phyloP scores from a whole-genome alignment of 208 protist genomes.

The Acanthamoeba lenticulata region DNA sequence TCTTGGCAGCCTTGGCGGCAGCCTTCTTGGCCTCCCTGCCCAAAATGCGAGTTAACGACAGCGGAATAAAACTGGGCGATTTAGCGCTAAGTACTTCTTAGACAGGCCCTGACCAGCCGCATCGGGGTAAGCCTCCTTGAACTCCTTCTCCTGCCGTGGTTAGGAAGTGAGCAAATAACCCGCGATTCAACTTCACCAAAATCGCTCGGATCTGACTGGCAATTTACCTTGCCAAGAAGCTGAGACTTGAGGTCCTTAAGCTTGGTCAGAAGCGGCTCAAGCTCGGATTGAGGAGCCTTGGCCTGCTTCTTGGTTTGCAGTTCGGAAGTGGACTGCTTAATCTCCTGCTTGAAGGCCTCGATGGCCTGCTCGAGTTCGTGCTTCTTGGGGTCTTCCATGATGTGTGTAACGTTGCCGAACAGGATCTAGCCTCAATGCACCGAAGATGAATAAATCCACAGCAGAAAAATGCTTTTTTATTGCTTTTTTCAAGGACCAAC shows the following conservation, averaged over 20 bases:
- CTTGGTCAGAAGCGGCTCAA: background rate
- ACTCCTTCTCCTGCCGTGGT: slow-evolving; percentile 30
- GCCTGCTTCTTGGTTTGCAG: slow-evolving; percentile 52
- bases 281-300: background rate
- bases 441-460: too few relatives aligned
- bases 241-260: background rate
- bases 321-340: background rate
- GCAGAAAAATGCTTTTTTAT: too few relatives aligned
- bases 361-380: background rate
- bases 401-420: too few relatives aligned
- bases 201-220: background rate
- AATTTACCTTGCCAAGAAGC: background rate
- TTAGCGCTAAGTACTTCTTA: slow-evolving; percentile 26
- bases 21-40: slow-evolving; percentile 54
- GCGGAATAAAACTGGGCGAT: too few relatives aligned
- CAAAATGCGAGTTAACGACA: too few relatives aligned
- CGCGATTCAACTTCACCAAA: too few relatives aligned
- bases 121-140: slow-evolving; percentile 30
- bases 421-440: too few relatives aligned
- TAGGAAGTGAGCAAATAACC: too few relatives aligned
- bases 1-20: slow-evolving; percentile 36
- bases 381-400: slow-evolving; percentile 8
- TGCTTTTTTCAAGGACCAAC: too few relatives aligned
- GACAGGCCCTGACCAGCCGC: slow-evolving; percentile 15
- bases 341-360: slow-evolving; percentile 41